Evolutionary conservation across 331 rosid genomes (phyloP), one percentile per base, ranked within the genome.

Genomic region (Rhamnella rubrinervis): DNA sequence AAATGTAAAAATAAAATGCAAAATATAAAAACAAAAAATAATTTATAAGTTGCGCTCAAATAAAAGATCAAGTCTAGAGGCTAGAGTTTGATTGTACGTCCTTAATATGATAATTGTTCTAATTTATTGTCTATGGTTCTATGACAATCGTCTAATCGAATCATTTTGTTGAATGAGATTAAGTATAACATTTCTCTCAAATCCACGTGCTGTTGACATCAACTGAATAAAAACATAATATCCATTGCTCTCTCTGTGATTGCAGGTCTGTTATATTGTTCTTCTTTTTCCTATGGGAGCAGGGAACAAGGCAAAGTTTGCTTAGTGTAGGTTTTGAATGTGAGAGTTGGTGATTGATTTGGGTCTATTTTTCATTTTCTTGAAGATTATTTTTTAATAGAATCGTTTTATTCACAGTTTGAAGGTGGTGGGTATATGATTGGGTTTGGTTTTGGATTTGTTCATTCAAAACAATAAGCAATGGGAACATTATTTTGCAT

Each of bases 221-320:
- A 58, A 50, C 73, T 70, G 66, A 79, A 59, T 20, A 28, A 53
- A 71, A 26, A 58, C 66, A 72, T 38, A 35, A 41, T 40, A 71
- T 75, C 58, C 71, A 8, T 55, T 26, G 13, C 70, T 46, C 41
- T 60, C 47, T 68, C 21, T 50, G 60, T 65, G 61, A 52, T 59
- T 89, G 88, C 88, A 89, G 92, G 85, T 62, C 62, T 70, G 58
- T 53, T 16, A 53, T 53, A 16, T 70, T 61, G 59, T 76, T 68
- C 82, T 63, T 65, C 69, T 72, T 68, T 70, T 71, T 80, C 78
- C 80, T 68, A 46, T 14, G 77, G 80, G 76, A 72, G 83, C 71
- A 59, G 69, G 13, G 64, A 61, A 28, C 35, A 28, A 28, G 35
- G 35, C 73, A 60, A 75, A 12, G 63, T 61, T 70, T 67, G 74